Conservation (phyloP, 208 protist species). For the Wallacemonas sp. region DNA sequence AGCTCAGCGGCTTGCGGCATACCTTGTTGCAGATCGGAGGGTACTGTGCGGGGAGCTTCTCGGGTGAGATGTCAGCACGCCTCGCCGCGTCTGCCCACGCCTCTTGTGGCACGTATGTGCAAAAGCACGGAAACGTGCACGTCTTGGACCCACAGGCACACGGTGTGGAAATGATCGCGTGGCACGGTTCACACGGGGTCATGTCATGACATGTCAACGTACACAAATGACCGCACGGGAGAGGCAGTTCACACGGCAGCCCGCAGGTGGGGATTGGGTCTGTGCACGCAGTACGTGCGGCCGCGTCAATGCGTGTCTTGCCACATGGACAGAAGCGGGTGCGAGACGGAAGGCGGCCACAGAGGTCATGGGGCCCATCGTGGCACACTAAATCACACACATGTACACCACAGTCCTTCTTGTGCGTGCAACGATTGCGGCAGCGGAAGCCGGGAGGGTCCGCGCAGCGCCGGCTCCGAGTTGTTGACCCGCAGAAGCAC, state of each 20-base stretch:
- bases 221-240: conserved; percentile 87
- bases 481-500: conserved; percentile 89
- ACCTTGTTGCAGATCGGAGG: conserved; percentile 61
- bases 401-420: conserved; percentile 86
- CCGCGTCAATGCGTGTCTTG: conserved; percentile 28
- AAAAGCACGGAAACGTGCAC: conserved; percentile 74
- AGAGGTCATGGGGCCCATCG: conserved; percentile 65
- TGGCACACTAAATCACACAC: conserved; percentile 75
- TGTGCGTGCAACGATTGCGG: conserved; percentile 41
- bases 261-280: conserved; percentile 89
- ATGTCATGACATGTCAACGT: conserved; percentile 74
- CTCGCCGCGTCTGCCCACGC: conserved; percentile 52
- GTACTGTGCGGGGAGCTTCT: conserved; percentile 28
- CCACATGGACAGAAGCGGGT: conserved; percentile 54
- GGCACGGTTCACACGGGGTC: conserved; percentile 76
- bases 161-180: conserved; percentile 36
- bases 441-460: conserved; percentile 45
- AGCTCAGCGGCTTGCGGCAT: conserved; percentile 73
- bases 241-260: conserved; percentile 64
- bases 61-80: conserved; percentile 11
- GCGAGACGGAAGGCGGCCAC: conserved; percentile 50
- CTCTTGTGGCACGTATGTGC: conserved; percentile 54
- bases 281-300: conserved; percentile 54
- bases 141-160: conserved; percentile 70
- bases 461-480: conserved; percentile 42